Percentiles rank a stretch among this genome's conserved stretches.
Conservation (phyloP, 768 basidiomycete species). For the Gloeostereum incarnatum region DNA sequence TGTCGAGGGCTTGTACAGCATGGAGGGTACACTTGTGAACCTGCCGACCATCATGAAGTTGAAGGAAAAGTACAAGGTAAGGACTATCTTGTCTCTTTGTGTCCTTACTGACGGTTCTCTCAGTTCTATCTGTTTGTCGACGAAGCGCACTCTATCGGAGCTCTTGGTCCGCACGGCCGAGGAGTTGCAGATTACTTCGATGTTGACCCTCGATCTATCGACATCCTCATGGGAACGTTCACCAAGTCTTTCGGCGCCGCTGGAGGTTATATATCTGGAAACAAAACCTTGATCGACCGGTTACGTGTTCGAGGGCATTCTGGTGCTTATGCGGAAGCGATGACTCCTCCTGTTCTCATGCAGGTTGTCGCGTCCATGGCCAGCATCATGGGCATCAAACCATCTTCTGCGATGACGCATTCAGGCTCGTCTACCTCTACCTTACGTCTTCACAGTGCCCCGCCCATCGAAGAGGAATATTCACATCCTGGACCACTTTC, state of each 20-base stretch:
- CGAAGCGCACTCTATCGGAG: constrained; percentile 97
- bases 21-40: constrained; percentile 95
- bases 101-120: neutral
- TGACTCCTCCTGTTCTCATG: constrained; percentile 84
- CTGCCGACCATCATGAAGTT: constrained; percentile 76
- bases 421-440: constrained; percentile 19
- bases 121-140: constrained; percentile 96
- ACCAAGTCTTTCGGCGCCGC: constrained; percentile 93
- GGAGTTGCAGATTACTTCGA: constrained; percentile 94
- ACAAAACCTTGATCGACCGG: constrained; percentile 68
- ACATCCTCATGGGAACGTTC: constrained; percentile 98
- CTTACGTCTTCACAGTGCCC: constrained; percentile 18
- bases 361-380: constrained; percentile 92
- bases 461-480: constrained; percentile 21
- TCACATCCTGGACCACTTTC: constrained; percentile 65
- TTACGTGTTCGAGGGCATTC: constrained; percentile 78
- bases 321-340: constrained; percentile 81
- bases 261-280: constrained; percentile 91
- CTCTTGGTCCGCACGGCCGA: constrained; percentile 88
- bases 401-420: constrained; percentile 18
- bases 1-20: constrained; percentile 94
- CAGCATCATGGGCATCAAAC: constrained; percentile 85
- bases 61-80: constrained; percentile 92
- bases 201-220: constrained; percentile 70
- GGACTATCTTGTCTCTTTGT: constrained; percentile 9